Conservation (phyloP, 768 basidiomycete species). For the Tephrocybe rancida region DNA sequence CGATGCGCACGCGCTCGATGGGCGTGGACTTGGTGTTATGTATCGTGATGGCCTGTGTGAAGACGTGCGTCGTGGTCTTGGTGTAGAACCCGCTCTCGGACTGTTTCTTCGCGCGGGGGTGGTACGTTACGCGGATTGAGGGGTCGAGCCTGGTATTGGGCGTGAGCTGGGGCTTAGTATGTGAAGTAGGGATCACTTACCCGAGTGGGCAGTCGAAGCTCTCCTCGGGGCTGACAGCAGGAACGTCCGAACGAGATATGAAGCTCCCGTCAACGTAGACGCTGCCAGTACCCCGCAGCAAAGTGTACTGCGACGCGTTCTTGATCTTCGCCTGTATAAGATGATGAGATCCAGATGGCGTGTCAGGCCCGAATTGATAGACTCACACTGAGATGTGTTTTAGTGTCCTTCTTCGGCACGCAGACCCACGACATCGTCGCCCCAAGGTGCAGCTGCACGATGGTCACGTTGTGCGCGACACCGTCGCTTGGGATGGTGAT, state of each 20-base stretch:
- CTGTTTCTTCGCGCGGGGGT: conserved; percentile 34
- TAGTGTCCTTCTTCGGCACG: conserved; percentile 28
- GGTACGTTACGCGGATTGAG: conserved; percentile 42
- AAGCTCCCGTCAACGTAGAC: conserved; percentile 39
- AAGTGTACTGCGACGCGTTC: conserved; percentile 55
- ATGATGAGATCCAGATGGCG: no score
- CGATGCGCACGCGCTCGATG: conserved; percentile 19
- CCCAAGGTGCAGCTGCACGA: conserved; percentile 23
- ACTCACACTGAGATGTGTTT: conserved; percentile 26
- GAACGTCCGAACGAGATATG: conserved; percentile 41
- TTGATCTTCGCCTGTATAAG: conserved; percentile 43
- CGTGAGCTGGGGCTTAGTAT: background rate
- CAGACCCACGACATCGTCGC: conserved; percentile 28
- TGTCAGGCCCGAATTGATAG: no score
- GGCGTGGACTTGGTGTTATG: conserved; percentile 23
- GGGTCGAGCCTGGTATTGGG: conserved; percentile 38
- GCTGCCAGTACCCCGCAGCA: conserved; percentile 49
- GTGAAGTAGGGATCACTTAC: conserved; percentile 28
- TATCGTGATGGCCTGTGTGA: conserved; percentile 24
- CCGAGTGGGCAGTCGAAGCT: conserved; percentile 50
- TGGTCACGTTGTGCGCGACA: conserved; percentile 28
- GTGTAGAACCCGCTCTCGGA: conserved; percentile 25
- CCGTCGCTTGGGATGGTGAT: conserved; percentile 28
- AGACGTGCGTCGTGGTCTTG: conserved; percentile 22
- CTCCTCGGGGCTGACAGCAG: conserved; percentile 43